Evolutionary conservation across 192 early-diverging fungal genomes (phyloP).

Genomic region (Coemansia sp.): DNA sequence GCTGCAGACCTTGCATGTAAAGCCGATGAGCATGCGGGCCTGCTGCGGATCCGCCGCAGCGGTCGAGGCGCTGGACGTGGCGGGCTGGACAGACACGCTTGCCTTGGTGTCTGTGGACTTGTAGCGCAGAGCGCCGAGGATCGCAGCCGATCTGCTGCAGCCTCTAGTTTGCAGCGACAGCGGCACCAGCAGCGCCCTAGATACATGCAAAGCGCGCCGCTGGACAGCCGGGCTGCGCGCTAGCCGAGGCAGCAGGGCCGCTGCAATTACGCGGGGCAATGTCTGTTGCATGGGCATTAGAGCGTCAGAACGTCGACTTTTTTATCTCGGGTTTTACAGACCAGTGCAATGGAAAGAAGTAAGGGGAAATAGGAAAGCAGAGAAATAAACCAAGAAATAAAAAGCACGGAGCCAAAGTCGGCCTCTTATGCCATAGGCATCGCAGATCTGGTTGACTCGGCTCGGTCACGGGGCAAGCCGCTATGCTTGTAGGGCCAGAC

Average conservation of each 20-base stretch:
- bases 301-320: background rate
- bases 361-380: too few relatives aligned
- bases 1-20: conserved; percentile 93
- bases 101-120: background rate
- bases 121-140: background rate
- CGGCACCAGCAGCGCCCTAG: too few relatives aligned
- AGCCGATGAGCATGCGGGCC: conserved; percentile 72
- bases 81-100: background rate
- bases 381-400: too few relatives aligned
- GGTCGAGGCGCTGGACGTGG: background rate
- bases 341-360: background rate
- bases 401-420: too few relatives aligned
- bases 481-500: too few relatives aligned
- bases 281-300: background rate
- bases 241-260: background rate
- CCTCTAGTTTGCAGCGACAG: too few relatives aligned
- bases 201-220: too few relatives aligned
- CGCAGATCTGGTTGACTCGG: too few relatives aligned
- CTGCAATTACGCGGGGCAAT: background rate
- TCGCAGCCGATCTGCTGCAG: too few relatives aligned
- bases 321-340: background rate
- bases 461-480: too few relatives aligned
- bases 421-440: too few relatives aligned
- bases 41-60: conserved; percentile 10
- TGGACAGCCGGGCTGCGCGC: too few relatives aligned